These are phyloP conservation scores for Neckera pumila DNA, from an alignment of 225 moss, liverwort and hornwort species.

Conservation along the genomic window DNA sequence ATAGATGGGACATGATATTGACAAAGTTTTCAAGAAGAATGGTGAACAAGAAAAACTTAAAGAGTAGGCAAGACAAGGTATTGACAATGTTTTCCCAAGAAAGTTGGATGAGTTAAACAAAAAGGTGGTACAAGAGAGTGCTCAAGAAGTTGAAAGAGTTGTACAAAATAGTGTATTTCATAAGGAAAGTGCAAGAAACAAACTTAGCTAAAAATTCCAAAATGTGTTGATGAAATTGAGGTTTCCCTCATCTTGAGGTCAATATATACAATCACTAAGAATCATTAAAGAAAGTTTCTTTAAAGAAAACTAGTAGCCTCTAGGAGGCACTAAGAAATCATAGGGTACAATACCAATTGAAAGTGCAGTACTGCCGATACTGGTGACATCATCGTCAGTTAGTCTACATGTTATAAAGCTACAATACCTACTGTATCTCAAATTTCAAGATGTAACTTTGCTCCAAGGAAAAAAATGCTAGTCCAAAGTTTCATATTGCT, in stretches of 20 bases:
- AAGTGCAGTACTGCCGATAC: no score
- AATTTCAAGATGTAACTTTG: background rate
- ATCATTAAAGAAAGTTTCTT: no score
- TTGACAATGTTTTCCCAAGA: no score
- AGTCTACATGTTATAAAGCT: background rate
- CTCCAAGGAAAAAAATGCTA: background rate
- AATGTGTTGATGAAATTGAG: background rate
- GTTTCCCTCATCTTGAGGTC: accelerated
- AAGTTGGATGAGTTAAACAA: background rate
- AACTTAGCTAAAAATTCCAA: background rate
- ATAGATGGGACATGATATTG: accelerated
- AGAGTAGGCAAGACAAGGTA: background rate
- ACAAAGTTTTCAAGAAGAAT: no score
- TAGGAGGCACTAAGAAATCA: no score
- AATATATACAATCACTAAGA: no score
- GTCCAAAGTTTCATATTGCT: background rate
- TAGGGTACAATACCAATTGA: no score
- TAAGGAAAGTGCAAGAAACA: background rate
- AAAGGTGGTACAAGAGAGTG: background rate
- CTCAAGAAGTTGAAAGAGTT: background rate
- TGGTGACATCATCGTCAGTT: background rate
- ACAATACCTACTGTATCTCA: background rate
- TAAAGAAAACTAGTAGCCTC: no score
- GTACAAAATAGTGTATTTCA: background rate
- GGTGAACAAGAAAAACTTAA: no score